Conservation (phyloP, 306 rosid genomes). For the Cucurbita pepo region DNA sequence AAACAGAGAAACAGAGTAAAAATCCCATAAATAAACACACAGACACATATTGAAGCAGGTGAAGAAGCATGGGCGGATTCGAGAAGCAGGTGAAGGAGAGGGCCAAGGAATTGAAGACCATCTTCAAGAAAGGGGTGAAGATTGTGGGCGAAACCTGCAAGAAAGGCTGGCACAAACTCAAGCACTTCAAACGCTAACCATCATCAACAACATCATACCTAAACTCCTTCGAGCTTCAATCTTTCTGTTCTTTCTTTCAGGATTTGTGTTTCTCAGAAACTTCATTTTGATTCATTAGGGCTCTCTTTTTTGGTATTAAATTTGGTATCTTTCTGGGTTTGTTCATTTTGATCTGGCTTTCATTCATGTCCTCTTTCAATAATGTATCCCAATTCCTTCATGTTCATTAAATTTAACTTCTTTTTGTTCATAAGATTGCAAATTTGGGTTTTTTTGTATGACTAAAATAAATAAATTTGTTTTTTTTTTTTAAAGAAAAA, state of each 20-base stretch:
- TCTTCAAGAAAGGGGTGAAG: slow-evolving; percentile 46
- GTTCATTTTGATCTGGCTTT: background rate
- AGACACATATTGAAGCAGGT: too few relatives aligned
- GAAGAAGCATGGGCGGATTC: slow-evolving; percentile 34
- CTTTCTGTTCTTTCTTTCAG: background rate
- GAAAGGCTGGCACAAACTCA: slow-evolving; percentile 68
- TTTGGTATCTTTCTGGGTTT: background rate
- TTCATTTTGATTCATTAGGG: background rate
- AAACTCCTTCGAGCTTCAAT: background rate
- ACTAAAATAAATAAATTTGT: too few relatives aligned
- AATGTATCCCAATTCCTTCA: background rate
- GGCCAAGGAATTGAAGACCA: slow-evolving; percentile 32
- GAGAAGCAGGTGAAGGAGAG: slow-evolving; percentile 41
- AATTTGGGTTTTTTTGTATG: background rate
- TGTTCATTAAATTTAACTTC: too few relatives aligned
- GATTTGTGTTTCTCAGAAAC: background rate
- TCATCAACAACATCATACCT: background rate
- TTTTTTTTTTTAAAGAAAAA: too few relatives aligned
- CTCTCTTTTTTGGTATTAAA: background rate
- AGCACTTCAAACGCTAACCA: slow-evolving; percentile 30
- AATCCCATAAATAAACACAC: too few relatives aligned
- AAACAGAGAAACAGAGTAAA: background rate
- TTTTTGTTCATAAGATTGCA: background rate
- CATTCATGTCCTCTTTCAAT: background rate
- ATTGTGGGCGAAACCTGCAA: slow-evolving; percentile 57